A percentile compares a stretch with the other conserved stretches of the same genome.
These are phyloP conservation scores for Mariannaea sp. DNA, from an alignment of 2,329 filamentous ascomycete species.

Conservation along the genomic window DNA sequence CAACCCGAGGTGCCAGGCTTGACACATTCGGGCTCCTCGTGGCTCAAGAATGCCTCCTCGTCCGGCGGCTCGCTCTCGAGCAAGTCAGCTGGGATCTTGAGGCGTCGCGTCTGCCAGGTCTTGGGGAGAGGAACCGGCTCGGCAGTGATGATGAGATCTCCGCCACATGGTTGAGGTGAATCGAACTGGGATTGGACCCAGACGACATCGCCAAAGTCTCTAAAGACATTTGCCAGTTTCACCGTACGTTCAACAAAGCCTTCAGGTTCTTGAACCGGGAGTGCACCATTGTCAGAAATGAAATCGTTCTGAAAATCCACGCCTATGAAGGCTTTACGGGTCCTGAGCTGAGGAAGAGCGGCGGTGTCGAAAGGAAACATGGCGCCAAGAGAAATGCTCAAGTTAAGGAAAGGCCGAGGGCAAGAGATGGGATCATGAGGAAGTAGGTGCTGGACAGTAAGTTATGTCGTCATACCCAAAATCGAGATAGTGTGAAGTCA, in stretches of 20 bases:
- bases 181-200: slow-evolving; percentile 84
- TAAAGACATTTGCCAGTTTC: slow-evolving; percentile 72
- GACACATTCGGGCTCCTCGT: slow-evolving; percentile 49
- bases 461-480: slow-evolving; percentile 11
- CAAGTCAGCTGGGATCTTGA: slow-evolving; percentile 19
- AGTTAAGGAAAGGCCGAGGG: neutral
- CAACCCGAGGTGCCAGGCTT: slow-evolving; percentile 51
- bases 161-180: slow-evolving; percentile 60
- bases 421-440: neutral
- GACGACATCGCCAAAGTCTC: slow-evolving; percentile 72
- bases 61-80: slow-evolving; percentile 31
- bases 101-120: slow-evolving; percentile 19
- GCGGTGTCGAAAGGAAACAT: slow-evolving; percentile 64
- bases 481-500: slow-evolving; percentile 14
- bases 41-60: slow-evolving; percentile 54
- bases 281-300: slow-evolving; percentile 66
- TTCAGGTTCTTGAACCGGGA: slow-evolving; percentile 67
- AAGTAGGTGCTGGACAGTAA: neutral
- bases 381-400: slow-evolving; percentile 13
- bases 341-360: slow-evolving; percentile 60
- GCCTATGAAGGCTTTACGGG: slow-evolving; percentile 74
- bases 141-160: slow-evolving; percentile 54
- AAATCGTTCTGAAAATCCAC: slow-evolving; percentile 95
- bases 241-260: slow-evolving; percentile 71
- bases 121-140: slow-evolving; percentile 38